Base-by-base conservation (phyloP, 169 alveolate genomes). In the Babesia ovata region DNA sequence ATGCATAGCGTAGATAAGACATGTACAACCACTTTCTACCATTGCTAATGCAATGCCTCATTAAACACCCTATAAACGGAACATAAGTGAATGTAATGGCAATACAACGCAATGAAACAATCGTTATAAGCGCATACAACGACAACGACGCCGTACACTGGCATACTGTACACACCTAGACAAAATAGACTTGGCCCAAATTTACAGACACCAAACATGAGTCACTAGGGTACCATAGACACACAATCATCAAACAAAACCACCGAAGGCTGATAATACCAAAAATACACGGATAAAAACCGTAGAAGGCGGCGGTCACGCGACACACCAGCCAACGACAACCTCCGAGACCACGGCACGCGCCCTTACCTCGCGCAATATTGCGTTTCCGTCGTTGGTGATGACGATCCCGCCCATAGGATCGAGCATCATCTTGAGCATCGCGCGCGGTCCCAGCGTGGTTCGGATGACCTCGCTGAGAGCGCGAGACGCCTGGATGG, bases 351-450 rank as follows among this genome's bases (percentile, higher is more conserved):
- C 24, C n/a, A 39, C 24, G 11, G 26, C 50, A 45, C 14, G 62
- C 21, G 46, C 22, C 10, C 61, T 24, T 56, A 95, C 96, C 92
- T 97, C 99, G 62, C 99, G 85, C 61, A 98, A 87, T 52, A 98
- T 98, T 44, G 99, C 98, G 83, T 95, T 97, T 13, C 99, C 99
- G 67, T 97, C 99, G 85, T 97, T 97, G 13, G 99, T 97, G 73
- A 97, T 91, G 10, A 97, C 99, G 58, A 98, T 98, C n/a, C 99
- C 99, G 44, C 99, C 99, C 95, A 98, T 92, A 29, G 99, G 99
- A 82, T 98, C 99, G 22, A 98, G 92, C 66, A 98, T 95, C 99
- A 97, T 98, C 93, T 98, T 98, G 29, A 98, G 89, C 99, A 98
- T 98, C 17, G 99, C 97, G 58, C 96, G 93, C 22, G 99, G 99